A percentile compares a stretch with the other conserved stretches of the same genome.
Conservation (phyloP, 179 eudicot species). For the Silene coronaria region DNA sequence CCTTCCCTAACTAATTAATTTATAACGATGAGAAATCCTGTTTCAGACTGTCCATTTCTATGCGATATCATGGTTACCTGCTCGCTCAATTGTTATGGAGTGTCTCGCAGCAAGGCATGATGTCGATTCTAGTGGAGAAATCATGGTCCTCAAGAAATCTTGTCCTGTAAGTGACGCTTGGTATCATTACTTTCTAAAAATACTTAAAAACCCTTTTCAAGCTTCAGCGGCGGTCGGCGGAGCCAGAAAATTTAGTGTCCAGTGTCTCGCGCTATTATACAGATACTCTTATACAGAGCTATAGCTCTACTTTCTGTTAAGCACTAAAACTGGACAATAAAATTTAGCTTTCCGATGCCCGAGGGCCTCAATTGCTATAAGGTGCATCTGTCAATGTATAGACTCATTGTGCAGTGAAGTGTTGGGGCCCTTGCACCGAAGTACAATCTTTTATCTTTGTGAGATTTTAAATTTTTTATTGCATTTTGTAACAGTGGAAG, state of each 20-base stretch:
- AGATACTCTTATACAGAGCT: neutral
- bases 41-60: slow-evolving; percentile 60
- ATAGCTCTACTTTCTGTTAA: neutral
- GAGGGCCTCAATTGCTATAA: neutral
- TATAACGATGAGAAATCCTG: neutral
- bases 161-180: slow-evolving; percentile 66
- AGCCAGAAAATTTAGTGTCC: neutral
- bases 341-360: neutral
- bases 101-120: slow-evolving; percentile 62
- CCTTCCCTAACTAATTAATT: neutral
- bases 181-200: neutral
- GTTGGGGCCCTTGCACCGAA: neutral
- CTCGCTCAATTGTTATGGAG: slow-evolving; percentile 71
- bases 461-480: slow-evolving; percentile 13
- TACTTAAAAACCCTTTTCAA: neutral
- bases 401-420: neutral
- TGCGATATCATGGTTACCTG: slow-evolving; percentile 88
- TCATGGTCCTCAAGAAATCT: slow-evolving; percentile 58
- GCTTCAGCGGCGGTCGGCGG: neutral
- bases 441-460: slow-evolving; percentile 7
- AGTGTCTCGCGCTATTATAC: neutral
- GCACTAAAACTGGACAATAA: neutral
- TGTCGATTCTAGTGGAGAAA: slow-evolving; percentile 80
- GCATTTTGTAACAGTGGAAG: slow-evolving; percentile 60
- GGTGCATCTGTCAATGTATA: neutral